Percentiles rank a stretch among this genome's conserved stretches.
These are phyloP conservation scores for Pholiota conissans DNA, from an alignment of 768 basidiomycete species.

Conservation along the genomic window DNA sequence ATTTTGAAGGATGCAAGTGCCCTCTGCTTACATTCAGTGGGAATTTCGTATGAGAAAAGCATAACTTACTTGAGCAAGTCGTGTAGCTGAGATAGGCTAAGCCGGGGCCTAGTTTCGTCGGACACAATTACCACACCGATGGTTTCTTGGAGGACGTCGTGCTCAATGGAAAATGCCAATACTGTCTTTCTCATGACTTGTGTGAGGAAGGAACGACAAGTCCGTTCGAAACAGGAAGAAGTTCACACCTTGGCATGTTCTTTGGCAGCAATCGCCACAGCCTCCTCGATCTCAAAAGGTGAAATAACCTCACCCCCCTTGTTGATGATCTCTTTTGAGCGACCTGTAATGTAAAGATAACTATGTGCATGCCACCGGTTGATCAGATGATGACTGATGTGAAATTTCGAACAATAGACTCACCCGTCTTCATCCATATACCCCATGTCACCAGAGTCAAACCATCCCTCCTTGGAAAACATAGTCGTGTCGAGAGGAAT, in stretches of 20 bases:
- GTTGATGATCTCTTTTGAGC: slow-evolving; percentile 61
- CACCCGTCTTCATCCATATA: slow-evolving; percentile 47
- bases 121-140: slow-evolving; percentile 46
- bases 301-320: slow-evolving; percentile 63
- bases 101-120: slow-evolving; percentile 29
- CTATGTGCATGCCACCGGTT: slow-evolving; percentile 12
- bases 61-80: slow-evolving; percentile 36
- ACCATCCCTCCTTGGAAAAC: slow-evolving; percentile 53
- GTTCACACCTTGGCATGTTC: slow-evolving; percentile 35
- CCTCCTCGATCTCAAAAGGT: slow-evolving; percentile 62
- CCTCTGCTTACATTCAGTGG: slow-evolving; percentile 25
- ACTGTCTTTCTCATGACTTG: neutral
- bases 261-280: slow-evolving; percentile 43
- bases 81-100: slow-evolving; percentile 41
- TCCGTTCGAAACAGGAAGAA: neutral
- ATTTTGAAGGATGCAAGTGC: slow-evolving; percentile 48
- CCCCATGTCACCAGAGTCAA: slow-evolving; percentile 49
- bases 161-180: slow-evolving; percentile 45
- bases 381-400: neutral
- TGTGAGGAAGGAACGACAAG: neutral
- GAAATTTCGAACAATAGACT: slow-evolving; percentile 4
- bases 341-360: slow-evolving; percentile 52
- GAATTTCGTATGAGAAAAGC: neutral
- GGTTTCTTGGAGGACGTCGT: slow-evolving; percentile 47
- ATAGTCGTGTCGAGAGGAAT: slow-evolving; percentile 44